phyloP scores from a whole-genome alignment of 2,329 filamentous ascomycete species.

The Arthrobotrys megalospora region DNA sequence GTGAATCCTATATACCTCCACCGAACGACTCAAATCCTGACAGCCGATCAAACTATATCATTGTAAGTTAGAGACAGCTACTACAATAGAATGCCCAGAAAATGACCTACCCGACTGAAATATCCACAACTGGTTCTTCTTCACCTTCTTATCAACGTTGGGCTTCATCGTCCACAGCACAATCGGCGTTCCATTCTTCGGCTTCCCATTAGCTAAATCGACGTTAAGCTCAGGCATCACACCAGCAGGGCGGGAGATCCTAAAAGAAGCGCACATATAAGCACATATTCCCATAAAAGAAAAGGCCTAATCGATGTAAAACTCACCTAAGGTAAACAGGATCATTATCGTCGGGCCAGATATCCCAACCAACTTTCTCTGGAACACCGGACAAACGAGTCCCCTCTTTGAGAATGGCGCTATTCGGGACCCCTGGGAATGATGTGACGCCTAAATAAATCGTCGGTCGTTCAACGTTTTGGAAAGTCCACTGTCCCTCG shows the following conservation, averaged over 20 bases:
- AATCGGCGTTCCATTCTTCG: slow-evolving; percentile 37
- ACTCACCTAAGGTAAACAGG: slow-evolving; percentile 31
- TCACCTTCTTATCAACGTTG: slow-evolving; percentile 13
- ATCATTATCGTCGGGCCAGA: slow-evolving; percentile 27
- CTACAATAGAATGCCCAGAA: not conserved
- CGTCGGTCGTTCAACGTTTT: slow-evolving; percentile 9
- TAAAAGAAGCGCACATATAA: not conserved
- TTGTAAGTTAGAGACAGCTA: not conserved
- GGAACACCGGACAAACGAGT: slow-evolving; percentile 5
- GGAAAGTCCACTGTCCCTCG: slow-evolving; percentile 30
- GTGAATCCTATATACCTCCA: too few relatives aligned
- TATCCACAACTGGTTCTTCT: slow-evolving; percentile 48
- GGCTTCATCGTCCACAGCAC: slow-evolving; percentile 40
- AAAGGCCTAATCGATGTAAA: not conserved
- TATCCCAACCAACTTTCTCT: slow-evolving; percentile 28
- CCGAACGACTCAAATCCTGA: too few relatives aligned
- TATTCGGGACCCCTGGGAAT: slow-evolving; percentile 17
- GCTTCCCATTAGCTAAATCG: slow-evolving; percentile 30
- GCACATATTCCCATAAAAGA: not conserved
- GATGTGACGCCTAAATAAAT: slow-evolving; percentile 30
- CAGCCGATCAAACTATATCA: too few relatives aligned
- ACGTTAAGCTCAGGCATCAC: slow-evolving; percentile 21
- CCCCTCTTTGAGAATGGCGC: slow-evolving; percentile 17
- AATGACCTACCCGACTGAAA: slow-evolving; percentile 29
- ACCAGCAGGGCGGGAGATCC: slow-evolving; percentile 8